Percentiles rank a stretch among this genome's conserved stretches.
phyloP scores from a whole-genome alignment of 176 grass and related monocot genomes.

The Cenchrus fungigraminus region DNA sequence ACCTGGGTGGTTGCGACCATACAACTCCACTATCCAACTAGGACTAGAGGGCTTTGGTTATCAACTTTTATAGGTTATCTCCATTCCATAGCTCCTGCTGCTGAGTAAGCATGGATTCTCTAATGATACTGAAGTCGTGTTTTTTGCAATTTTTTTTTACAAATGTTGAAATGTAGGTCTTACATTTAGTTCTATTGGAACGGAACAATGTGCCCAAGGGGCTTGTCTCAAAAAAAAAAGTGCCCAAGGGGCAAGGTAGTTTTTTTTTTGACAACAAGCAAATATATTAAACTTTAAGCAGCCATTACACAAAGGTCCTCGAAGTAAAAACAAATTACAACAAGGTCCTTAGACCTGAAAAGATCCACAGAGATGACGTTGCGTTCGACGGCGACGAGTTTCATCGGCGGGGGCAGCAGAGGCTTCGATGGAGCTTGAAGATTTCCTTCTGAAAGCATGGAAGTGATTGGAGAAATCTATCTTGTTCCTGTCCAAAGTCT shows the following conservation, averaged over 20 bases:
- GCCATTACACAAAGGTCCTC: too few relatives aligned
- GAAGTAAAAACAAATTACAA: too few relatives aligned
- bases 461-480: not conserved
- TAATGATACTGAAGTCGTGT: not conserved
- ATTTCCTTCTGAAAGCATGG: not conserved
- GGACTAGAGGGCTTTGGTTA: not conserved
- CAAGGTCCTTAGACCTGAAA: too few relatives aligned
- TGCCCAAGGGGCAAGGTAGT: not conserved
- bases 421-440: too few relatives aligned
- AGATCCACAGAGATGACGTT: too few relatives aligned
- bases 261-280: not conserved
- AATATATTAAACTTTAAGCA: too few relatives aligned
- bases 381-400: too few relatives aligned
- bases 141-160: not conserved
- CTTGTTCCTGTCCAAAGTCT: not conserved
- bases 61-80: conserved; percentile 71
- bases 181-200: not conserved
- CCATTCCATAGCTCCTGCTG: not conserved
- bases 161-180: too few relatives aligned
- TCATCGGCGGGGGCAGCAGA: too few relatives aligned
- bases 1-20: too few relatives aligned
- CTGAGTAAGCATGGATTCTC: conserved; percentile 10
- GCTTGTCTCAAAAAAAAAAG: too few relatives aligned
- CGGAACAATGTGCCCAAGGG: not conserved
- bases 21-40: too few relatives aligned